Evolutionary conservation across 2,329 filamentous ascomycete species (phyloP), one percentile per base, ranked within the genome.

Genomic region (Lasiodiplodia hormozganensis): DNA sequence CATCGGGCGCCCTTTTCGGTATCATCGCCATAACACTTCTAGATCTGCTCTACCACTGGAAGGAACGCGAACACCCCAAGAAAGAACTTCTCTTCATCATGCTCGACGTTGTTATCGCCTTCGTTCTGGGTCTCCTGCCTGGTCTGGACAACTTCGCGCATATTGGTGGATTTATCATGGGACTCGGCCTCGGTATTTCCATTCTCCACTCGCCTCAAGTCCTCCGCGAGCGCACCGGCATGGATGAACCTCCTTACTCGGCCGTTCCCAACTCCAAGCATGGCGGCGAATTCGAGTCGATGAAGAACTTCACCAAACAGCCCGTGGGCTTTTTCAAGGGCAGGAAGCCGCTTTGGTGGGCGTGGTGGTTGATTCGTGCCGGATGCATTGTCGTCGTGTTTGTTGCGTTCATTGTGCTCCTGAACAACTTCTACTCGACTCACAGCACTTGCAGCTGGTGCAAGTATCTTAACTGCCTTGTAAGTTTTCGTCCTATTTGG

Each of bases 81-180:
- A 92, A 92, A 72, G 96, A 98, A 74, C 83, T 99, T n/a, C 82
- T 92, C 65, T 97, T 96, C 79, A 92, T 98, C 78, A 71, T 94
- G 57, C 81, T 97, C 68, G 94, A 97, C 75, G 88, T 98, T 70
- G 83, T 90, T 72, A 94, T 99, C 72, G 93, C 94, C 0, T 97
- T 99, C 76, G 93, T 96, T 18, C 87, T 99, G 2, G 96, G 96
- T 40, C 86, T 99, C 4, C 86, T 99, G 1, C 96, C 96, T 0
- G 95, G 94, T 10, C 82, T 99, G 57, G 96, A 99, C 84, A 99
- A 99, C 80, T 99, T 98, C 79, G 92, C 93, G 18, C 96, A 99
- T 73, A 97, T 99, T 70, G 96, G 96, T 67, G 96, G 96, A 2
- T 97, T 98, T 79, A 81, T 97, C 62, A 97, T 97, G 89, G 96